Conservation (phyloP, 1,284 basidiomycete species). For the Singerocomus inundabilis region DNA sequence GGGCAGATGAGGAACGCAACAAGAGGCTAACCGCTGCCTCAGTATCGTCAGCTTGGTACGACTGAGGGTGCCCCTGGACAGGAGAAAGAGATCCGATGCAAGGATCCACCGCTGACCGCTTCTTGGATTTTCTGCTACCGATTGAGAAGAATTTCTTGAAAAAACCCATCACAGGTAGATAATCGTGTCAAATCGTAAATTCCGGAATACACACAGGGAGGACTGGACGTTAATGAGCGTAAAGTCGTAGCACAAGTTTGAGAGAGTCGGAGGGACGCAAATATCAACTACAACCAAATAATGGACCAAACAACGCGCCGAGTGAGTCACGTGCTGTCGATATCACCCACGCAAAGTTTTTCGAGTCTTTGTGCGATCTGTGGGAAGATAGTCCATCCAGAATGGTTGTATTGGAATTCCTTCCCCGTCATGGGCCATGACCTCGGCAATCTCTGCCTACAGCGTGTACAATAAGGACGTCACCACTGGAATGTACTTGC, state of each 20-base stretch:
- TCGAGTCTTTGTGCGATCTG: too few relatives aligned
- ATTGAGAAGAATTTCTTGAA: slow-evolving; percentile 71
- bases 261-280: slow-evolving; percentile 11
- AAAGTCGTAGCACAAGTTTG: slow-evolving; percentile 14
- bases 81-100: slow-evolving; percentile 6
- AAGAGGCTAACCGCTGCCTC: slow-evolving; percentile 62
- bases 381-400: too few relatives aligned
- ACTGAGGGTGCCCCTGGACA: slow-evolving; percentile 16
- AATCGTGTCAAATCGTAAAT: slow-evolving; percentile 31
- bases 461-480: too few relatives aligned
- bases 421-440: too few relatives aligned
- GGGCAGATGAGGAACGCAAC: slow-evolving; percentile 68
- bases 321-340: slow-evolving; percentile 19
- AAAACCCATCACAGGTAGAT: slow-evolving; percentile 53
- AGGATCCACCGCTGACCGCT: slow-evolving; percentile 27
- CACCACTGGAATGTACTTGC: too few relatives aligned
- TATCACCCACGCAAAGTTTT: slow-evolving; percentile 5
- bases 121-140: slow-evolving; percentile 59
- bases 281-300: slow-evolving; percentile 50
- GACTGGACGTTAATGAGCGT: slow-evolving; percentile 31
- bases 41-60: slow-evolving; percentile 41
- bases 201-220: slow-evolving; percentile 1
- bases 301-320: slow-evolving; percentile 34
- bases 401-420: too few relatives aligned
- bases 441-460: too few relatives aligned